Evolutionary conservation across 768 basidiomycete species (phyloP).

Genomic region (Coprinopsis cinerea): DNA sequence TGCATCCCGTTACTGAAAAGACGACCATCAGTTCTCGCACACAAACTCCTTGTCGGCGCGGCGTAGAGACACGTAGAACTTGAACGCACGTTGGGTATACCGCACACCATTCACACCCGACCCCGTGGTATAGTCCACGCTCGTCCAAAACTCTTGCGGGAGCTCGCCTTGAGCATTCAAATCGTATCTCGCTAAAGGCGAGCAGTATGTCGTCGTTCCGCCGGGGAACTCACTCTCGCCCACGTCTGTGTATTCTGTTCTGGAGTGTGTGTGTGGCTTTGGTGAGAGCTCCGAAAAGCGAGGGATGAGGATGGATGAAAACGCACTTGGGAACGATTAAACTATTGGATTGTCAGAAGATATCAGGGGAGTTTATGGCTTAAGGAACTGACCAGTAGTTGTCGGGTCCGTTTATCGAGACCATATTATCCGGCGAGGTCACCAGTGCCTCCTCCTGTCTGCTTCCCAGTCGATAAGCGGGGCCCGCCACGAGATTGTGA

Average conservation of each 20-base stretch:
- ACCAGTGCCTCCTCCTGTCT: background rate
- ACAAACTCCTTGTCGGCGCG: background rate
- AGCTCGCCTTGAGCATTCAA: constrained; percentile 36
- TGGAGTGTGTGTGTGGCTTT: constrained; percentile 17
- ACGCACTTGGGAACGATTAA: constrained; percentile 40
- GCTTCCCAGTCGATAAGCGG: background rate
- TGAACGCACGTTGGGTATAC: constrained; percentile 39
- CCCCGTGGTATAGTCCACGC: constrained; percentile 41
- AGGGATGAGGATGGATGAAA: constrained; percentile 5
- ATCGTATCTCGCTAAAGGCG: constrained; percentile 34
- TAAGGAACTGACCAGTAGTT: constrained; percentile 37
- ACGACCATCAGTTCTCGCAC: background rate
- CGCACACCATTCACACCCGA: constrained; percentile 33
- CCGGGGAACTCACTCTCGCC: constrained; percentile 53
- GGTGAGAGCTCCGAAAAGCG: too few relatives aligned
- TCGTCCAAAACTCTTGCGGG: constrained; percentile 43
- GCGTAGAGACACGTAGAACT: background rate
- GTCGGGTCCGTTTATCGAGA: constrained; percentile 37
- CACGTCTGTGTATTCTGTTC: constrained; percentile 44
- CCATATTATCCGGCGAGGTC: constrained; percentile 36
- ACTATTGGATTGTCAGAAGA: constrained; percentile 16
- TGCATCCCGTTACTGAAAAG: constrained; percentile 51
- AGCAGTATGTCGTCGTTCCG: constrained; percentile 51
- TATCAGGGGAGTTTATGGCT: background rate
- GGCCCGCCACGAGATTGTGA: too few relatives aligned